These are phyloP conservation scores for Pleomassaria siparia DNA, from an alignment of 2,329 filamentous ascomycete genomes.

Conservation along the genomic window DNA sequence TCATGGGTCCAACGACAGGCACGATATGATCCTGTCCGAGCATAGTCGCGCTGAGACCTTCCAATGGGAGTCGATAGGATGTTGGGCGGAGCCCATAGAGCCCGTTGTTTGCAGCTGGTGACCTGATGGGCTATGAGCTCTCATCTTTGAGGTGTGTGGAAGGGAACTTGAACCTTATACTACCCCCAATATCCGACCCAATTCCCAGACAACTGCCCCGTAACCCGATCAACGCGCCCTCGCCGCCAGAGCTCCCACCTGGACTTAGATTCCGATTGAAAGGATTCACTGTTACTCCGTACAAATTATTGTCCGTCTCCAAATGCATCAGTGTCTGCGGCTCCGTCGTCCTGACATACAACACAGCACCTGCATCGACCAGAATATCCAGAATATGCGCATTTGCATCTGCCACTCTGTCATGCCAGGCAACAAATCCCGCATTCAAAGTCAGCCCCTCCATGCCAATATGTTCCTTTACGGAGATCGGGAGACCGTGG, in stretches of 20 bases:
- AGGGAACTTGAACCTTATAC: not conserved
- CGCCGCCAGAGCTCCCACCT: slow-evolving; percentile 59
- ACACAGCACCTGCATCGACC: slow-evolving; percentile 46
- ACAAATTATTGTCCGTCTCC: slow-evolving; percentile 53
- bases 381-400: slow-evolving; percentile 22
- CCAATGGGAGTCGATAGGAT: slow-evolving; percentile 41
- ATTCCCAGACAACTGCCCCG: slow-evolving; percentile 57
- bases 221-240: slow-evolving; percentile 57
- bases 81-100: slow-evolving; percentile 57
- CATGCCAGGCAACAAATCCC: slow-evolving; percentile 52
- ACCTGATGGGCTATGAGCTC: slow-evolving; percentile 44
- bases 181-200: slow-evolving; percentile 58
- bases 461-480: slow-evolving; percentile 56
- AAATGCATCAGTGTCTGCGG: slow-evolving; percentile 58
- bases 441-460: slow-evolving; percentile 51
- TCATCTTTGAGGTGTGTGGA: not conserved
- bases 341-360: slow-evolving; percentile 57
- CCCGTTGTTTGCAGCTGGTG: slow-evolving; percentile 59
- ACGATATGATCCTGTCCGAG: slow-evolving; percentile 48
- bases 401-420: slow-evolving; percentile 10
- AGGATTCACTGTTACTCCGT: slow-evolving; percentile 56
- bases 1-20: slow-evolving; percentile 55
- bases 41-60: slow-evolving; percentile 43
- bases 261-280: slow-evolving; percentile 53
- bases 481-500: slow-evolving; percentile 53